Evolutionary conservation across 2,329 filamentous ascomycete species (phyloP), one percentile per base, ranked within the genome.

Genomic region (Chrysoporthe austroafricana): DNA sequence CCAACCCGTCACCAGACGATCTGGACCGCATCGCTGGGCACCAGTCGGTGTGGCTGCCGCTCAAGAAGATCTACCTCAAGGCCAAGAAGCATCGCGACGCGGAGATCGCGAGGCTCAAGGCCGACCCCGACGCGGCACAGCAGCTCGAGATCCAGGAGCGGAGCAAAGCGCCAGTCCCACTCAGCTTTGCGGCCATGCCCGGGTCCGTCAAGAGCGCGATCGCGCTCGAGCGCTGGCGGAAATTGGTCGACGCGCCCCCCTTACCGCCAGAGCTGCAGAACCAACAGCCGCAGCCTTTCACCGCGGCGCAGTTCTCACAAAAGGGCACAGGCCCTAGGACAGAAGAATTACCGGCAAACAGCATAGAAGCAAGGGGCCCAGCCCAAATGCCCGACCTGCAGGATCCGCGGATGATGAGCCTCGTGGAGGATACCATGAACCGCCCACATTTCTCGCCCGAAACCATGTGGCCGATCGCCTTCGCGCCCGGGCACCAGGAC

Each of bases 61-160:
- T 89, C 60, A 82, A 82, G 59, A 86, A 83, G 70, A 79, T 89
- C 0, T 86, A 86, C 72, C 72, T 81, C 63, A 84, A 84, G 70
- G 85, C 86, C 0, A 80, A 79, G 52, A 82, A 79, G 67, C 83
- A 88, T 69, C 82, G 86, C 5, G 81, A 82, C 8, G 76, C 79
- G 0, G 86, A 88, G 73, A 77, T 88, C 13, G 73, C 75, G 11
- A 81, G 85, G 0, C 77, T 88, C 26, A 80, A 79, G 32, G 77
- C 77, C 1, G 78, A 88, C 50, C 82, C 81, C 0, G 79, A 82
- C 6, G 85, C 84, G 16, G 84, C 84, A 2, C 77, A 79, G 16
- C 78, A 80, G 36, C 76, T 88, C 2, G 85, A 88, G 68, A 74
- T 80, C 21, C 79, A 82, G 6, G 85, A 87, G 70, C 79, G 81